Evolutionary conservation across 805 yeast species (phyloP), one percentile per base, ranked within the genome.

Genomic region (Lachancea cidri): DNA sequence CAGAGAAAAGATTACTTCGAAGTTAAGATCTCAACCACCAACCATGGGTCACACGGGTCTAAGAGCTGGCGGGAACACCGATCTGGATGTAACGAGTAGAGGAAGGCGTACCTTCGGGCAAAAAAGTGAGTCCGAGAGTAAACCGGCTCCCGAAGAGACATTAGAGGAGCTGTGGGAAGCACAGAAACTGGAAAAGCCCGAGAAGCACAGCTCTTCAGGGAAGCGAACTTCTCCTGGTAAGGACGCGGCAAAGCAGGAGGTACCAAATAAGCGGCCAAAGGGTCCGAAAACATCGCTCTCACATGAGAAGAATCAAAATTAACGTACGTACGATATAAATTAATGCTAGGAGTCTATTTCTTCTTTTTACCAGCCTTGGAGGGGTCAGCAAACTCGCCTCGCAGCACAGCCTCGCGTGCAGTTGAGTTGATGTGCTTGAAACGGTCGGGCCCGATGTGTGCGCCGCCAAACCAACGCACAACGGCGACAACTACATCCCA

Each of bases 391-490:
- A 81, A 77, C 0, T 78, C 79, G 2, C 86, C 94, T 39, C 68
- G 73, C 2, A 79, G 64, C 0, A 93, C 72, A 0, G 91, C 96
- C 37, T 87, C 93, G 55, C 97, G 71, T 0, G 97, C 89, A 1
- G 87, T 77, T 3, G 88, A 72, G 55, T 91, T 93, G 43, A 93
- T 93, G 60, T 93, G 98, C 53, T 85, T 88, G 68, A 93, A 93
- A 47, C 96, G 69, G 62, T 86, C 97, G 0, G 98, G 93, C 0
- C 98, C 98, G 17, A 93, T 63, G 49, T 83, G 95, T 0, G 74
- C 72, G 4, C 98, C 98, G 14, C 96, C 96, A 60, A 76, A 93
- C 96, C 97, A 91, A 45, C 98, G 66, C 25, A 84, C 77, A 2
- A 91, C 95, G 7, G 68, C 71, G 3, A 89, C 96, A 48, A 88